These are phyloP conservation scores for Hibiscus tridactylites DNA, from an alignment of 345 rosid genomes.

Conservation along the genomic window DNA sequence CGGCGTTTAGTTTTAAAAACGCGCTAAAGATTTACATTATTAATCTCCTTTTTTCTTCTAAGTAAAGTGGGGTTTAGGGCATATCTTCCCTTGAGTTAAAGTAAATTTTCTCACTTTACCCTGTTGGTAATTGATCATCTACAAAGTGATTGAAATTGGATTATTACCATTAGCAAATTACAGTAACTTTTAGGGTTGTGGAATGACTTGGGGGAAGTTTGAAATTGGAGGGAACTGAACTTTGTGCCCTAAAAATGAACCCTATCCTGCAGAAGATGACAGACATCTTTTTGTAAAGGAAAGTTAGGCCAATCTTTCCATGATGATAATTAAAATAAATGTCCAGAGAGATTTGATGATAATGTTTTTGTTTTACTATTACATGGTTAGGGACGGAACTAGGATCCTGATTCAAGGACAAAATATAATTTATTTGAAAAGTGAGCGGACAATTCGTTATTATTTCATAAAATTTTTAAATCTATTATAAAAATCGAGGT, in stretches of 20 bases:
- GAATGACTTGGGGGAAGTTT: not conserved
- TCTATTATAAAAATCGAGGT: no score
- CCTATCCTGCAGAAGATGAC: not conserved
- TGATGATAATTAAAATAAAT: not conserved
- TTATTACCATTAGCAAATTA: not conserved
- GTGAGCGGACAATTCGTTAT: no score
- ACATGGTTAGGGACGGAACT: no score
- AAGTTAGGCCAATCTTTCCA: not conserved
- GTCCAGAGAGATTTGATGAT: not conserved
- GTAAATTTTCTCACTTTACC: not conserved
- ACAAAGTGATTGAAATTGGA: not conserved
- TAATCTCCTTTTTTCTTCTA: not conserved
- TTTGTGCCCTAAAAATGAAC: not conserved
- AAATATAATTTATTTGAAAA: no score
- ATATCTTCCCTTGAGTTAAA: conserved; percentile 9
- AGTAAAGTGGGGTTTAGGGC: conserved; percentile 13
- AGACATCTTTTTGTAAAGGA: not conserved
- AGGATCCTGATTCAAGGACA: no score
- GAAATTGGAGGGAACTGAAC: not conserved
- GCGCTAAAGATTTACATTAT: not conserved
- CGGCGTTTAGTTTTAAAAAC: no score
- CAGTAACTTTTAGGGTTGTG: no score
- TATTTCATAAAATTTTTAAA: no score
- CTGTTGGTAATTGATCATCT: conserved; percentile 5
- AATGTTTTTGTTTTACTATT: not conserved